Evolutionary conservation across 2,329 filamentous ascomycete genomes (phyloP).

Genomic region (Didymella segeticola): DNA sequence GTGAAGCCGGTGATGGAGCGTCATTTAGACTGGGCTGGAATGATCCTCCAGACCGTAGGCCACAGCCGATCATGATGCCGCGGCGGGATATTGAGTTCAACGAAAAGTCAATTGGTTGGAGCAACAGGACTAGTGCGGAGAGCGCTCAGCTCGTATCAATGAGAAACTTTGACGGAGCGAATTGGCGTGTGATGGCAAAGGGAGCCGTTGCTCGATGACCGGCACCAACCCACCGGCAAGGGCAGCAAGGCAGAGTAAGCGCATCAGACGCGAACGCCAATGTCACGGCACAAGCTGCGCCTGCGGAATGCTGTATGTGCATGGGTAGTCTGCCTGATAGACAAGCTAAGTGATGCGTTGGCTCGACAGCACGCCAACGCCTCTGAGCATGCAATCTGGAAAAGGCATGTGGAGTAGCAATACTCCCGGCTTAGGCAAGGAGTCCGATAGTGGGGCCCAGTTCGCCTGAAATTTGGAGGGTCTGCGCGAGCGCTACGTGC

Average conservation of each 20-base stretch:
- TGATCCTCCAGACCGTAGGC: conserved; percentile 36
- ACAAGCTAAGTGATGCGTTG: conserved; percentile 52
- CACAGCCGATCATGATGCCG: conserved; percentile 46
- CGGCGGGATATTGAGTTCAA: conserved; percentile 32
- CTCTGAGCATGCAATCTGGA: conserved; percentile 49
- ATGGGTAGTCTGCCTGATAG: conserved; percentile 49
- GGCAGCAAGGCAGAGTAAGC: conserved; percentile 48
- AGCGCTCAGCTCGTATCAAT: conserved; percentile 40
- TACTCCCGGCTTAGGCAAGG: conserved; percentile 36
- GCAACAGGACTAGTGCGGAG: conserved; percentile 32
- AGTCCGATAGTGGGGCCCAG: conserved; percentile 31
- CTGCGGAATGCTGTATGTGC: conserved; percentile 44
- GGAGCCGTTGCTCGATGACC: conserved; percentile 35
- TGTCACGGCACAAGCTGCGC: conserved; percentile 44
- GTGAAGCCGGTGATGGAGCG: conserved; percentile 43
- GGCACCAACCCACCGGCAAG: conserved; percentile 40
- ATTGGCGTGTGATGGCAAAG: conserved; percentile 42
- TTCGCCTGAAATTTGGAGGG: conserved; percentile 19
- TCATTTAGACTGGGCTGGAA: conserved; percentile 46
- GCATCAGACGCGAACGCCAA: conserved; percentile 47
- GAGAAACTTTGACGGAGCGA: conserved; percentile 36
- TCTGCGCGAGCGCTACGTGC: conserved; percentile 21
- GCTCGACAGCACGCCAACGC: conserved; percentile 50
- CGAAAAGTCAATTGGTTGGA: conserved; percentile 42
- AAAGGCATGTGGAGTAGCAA: conserved; percentile 44